Percentiles rank a stretch among this genome's conserved stretches.
phyloP scores from a whole-genome alignment of 2,329 filamentous ascomycete genomes.

The Trichophyton equinum region DNA sequence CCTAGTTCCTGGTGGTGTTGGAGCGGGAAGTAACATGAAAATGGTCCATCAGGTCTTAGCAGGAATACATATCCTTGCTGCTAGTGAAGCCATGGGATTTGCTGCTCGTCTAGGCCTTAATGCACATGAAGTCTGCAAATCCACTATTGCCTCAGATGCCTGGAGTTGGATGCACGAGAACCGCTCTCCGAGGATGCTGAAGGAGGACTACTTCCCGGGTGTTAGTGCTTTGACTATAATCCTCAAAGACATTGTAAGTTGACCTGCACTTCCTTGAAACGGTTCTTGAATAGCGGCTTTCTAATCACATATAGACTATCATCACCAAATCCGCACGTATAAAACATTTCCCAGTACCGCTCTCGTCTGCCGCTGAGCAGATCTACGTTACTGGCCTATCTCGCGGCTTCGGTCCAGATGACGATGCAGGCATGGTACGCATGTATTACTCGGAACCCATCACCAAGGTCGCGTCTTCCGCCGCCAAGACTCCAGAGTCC shows the following conservation, averaged over 20 bases:
- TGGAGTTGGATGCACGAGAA: constrained; percentile 54
- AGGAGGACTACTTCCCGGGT: constrained; percentile 41
- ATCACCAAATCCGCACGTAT: constrained; percentile 53
- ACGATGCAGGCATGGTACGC: constrained; percentile 45
- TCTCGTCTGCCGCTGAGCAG: constrained; percentile 53
- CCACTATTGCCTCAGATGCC: constrained; percentile 37
- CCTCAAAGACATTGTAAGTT: constrained; percentile 41
- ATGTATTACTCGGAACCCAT: constrained; percentile 38
- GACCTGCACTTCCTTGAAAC: neutral
- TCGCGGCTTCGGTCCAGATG: constrained; percentile 43
- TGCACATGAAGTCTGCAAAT: constrained; percentile 30
- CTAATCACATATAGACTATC: constrained; percentile 37
- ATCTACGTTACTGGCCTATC: constrained; percentile 49
- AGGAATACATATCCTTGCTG: constrained; percentile 49
- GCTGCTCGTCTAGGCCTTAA: constrained; percentile 46
- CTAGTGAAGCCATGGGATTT: constrained; percentile 49
- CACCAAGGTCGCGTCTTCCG: constrained; percentile 24
- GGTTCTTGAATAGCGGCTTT: neutral
- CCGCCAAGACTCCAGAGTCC: constrained; percentile 22
- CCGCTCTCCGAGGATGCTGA: constrained; percentile 43
- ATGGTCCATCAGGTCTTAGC: constrained; percentile 53
- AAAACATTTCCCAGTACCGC: constrained; percentile 46
- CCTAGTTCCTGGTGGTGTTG: constrained; percentile 47
- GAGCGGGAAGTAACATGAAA: constrained; percentile 50
- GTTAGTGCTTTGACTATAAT: constrained; percentile 50